Evolutionary conservation across 176 grass and related monocot species (phyloP), one percentile per base, ranked within the genome.

Genomic region (Triticum dicoccoides): DNA sequence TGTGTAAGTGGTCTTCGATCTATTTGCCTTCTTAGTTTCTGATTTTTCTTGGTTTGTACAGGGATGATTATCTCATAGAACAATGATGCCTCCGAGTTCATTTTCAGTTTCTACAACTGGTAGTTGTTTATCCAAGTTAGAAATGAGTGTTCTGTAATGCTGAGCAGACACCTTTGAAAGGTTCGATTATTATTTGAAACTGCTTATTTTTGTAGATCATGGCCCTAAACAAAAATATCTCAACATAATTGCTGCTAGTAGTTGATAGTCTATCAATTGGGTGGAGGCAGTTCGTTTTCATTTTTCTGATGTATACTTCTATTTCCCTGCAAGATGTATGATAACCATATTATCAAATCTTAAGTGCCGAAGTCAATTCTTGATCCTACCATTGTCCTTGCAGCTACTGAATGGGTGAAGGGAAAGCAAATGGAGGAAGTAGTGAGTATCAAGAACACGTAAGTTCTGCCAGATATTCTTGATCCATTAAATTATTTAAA

Each of bases 371-470:
- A 59, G 2, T 68, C 25, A 18, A 34, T 61, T 74, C 3, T 83
- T 86, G 14, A 67, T 29, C 20, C 62, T 9, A 23, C n/a, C 3
- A 74, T 37, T 85, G 20, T 84, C 69, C 61, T 64, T 91, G 81
- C 92, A 99, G 94, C 92, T 80, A 99, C 97, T 45, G 97, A 99
- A 90, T 99, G 94, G 97, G 94, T 97, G 52, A 99, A 99, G 85
- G 94, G 97, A 82, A 97, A 94, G 65, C 92, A 92, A 69, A 99
- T 86, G 89, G 94, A 99, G 80, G 94, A 99, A 82, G 97, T 96
- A 27, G 20, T 97, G 89, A 87, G 92, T 39, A 99, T 99, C 75
- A 99, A 94, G 79, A 99, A 99, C 59, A 99, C 92, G 97, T 99
- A 84, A 93, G 89, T 67, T 33, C 33, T 78, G 11, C 56, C 25